Conservation (phyloP, 768 basidiomycete genomes). For the Hypsizygus marmoreus region DNA sequence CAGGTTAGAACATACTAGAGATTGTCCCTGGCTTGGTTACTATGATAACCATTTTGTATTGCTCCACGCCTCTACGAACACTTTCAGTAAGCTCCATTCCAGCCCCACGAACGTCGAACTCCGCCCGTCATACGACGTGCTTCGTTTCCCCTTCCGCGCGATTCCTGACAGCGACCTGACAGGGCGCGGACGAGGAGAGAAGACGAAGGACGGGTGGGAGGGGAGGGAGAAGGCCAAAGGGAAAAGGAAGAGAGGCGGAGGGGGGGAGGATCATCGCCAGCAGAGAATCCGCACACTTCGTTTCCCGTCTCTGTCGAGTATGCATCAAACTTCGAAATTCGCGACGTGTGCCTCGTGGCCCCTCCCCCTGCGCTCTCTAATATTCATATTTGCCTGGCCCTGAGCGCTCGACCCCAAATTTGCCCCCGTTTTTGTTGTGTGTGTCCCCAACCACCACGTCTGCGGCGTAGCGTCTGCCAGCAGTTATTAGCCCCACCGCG, state of each 20-base stretch:
- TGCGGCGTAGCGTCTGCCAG: background rate
- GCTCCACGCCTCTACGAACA: background rate
- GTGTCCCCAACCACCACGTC: slow-evolving; percentile 2
- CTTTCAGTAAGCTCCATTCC: slow-evolving; percentile 10
- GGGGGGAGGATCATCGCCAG: background rate
- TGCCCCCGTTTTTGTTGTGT: slow-evolving; percentile 13
- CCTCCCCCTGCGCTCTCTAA: background rate
- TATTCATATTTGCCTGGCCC: slow-evolving; percentile 7
- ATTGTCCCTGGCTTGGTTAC: slow-evolving; percentile 4
- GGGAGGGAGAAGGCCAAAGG: background rate
- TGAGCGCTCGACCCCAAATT: slow-evolving; percentile 14
- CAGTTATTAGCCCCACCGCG: background rate
- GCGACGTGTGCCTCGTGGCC: background rate
- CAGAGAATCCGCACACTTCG: slow-evolving; percentile 6
- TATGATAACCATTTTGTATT: slow-evolving; percentile 1
- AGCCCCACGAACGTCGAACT: background rate
- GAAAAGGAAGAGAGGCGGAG: background rate
- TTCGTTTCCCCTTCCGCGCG: background rate
- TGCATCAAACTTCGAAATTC: slow-evolving; percentile 21
- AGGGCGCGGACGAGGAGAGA: background rate
- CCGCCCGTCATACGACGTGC: background rate
- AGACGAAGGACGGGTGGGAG: background rate
- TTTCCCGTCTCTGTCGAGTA: slow-evolving; percentile 16
- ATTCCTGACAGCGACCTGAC: slow-evolving; percentile 6
- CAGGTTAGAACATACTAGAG: background rate